Evolutionary conservation across 495 filamentous ascomycete species (phyloP).

Genomic region (Astrothelium macrocarpum): DNA sequence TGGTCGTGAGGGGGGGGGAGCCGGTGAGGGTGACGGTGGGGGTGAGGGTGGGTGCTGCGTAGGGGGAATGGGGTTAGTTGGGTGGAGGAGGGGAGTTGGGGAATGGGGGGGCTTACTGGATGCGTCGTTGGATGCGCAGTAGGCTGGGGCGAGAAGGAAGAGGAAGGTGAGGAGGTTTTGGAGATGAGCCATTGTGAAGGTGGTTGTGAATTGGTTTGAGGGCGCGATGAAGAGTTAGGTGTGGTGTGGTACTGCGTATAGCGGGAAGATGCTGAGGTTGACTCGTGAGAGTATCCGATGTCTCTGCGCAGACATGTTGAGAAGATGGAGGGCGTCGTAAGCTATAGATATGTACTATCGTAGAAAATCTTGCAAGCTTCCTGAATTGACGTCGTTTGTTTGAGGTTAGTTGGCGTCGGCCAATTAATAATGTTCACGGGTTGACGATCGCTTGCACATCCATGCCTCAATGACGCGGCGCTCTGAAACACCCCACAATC

Average conservation of each 20-base stretch:
- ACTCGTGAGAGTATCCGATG: neutral
- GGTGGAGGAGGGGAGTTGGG: neutral
- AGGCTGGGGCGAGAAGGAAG: neutral
- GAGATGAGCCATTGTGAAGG: neutral
- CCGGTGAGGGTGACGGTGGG: neutral
- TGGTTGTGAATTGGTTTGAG: neutral
- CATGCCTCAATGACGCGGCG: neutral
- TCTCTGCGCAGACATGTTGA: neutral
- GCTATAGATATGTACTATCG: neutral
- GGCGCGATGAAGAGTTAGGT: neutral
- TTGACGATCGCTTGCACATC: conserved; percentile 1
- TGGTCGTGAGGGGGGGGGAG: neutral
- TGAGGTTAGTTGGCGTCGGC: neutral
- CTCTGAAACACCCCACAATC: neutral
- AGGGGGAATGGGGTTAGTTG: neutral
- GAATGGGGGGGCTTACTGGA: neutral
- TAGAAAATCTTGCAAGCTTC: neutral
- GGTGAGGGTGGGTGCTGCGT: neutral
- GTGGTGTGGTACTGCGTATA: neutral
- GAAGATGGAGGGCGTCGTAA: neutral
- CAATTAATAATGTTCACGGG: no score
- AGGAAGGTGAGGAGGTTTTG: neutral
- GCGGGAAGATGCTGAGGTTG: neutral
- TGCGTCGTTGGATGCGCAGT: neutral
- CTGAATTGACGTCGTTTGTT: neutral